Conservation (phyloP, 805 yeast genomes). For the Vanderwaltozyma verrucispora region DNA sequence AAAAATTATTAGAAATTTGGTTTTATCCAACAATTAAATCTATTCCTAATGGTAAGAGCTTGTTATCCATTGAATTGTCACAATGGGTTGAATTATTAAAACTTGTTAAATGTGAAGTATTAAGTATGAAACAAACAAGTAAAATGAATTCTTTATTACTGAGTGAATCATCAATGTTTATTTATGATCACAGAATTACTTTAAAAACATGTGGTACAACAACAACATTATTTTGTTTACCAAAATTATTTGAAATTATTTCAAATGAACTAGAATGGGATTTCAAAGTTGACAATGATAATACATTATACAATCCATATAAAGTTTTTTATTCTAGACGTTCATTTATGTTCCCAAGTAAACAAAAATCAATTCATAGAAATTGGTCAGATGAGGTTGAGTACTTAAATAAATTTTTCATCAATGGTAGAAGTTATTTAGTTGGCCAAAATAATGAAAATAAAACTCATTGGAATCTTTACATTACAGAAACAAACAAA, state of each 20-base stretch:
- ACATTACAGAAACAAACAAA: constrained; percentile 43
- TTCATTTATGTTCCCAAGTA: constrained; percentile 84
- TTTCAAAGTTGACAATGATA: constrained; percentile 12
- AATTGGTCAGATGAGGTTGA: constrained; percentile 77
- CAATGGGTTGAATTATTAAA: constrained; percentile 69
- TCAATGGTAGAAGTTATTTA: constrained; percentile 52
- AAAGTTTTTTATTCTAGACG: constrained; percentile 84
- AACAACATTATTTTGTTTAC: constrained; percentile 71
- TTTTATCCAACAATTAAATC: constrained; percentile 44
- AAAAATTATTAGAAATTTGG: constrained; percentile 87
- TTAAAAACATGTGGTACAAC: constrained; percentile 96
- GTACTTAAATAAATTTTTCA: constrained; percentile 56
- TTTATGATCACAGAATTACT: constrained; percentile 74
- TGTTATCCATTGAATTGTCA: constrained; percentile 42
- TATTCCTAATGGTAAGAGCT: constrained; percentile 18
- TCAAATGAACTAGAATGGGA: constrained; percentile 33
- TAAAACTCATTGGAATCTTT: constrained; percentile 81
- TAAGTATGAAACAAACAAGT: constrained; percentile 62
- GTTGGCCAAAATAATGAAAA: constrained; percentile 71
- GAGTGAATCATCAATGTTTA: constrained; percentile 84
- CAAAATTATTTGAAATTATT: constrained; percentile 47
- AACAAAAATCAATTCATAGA: constrained; percentile 69
- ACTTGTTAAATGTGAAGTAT: constrained; percentile 76
- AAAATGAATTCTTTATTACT: constrained; percentile 74
- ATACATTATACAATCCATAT: constrained; percentile 33